Base-by-base conservation (phyloP, 768 basidiomycete genomes). In the Podaxis carcinomalis region DNA sequence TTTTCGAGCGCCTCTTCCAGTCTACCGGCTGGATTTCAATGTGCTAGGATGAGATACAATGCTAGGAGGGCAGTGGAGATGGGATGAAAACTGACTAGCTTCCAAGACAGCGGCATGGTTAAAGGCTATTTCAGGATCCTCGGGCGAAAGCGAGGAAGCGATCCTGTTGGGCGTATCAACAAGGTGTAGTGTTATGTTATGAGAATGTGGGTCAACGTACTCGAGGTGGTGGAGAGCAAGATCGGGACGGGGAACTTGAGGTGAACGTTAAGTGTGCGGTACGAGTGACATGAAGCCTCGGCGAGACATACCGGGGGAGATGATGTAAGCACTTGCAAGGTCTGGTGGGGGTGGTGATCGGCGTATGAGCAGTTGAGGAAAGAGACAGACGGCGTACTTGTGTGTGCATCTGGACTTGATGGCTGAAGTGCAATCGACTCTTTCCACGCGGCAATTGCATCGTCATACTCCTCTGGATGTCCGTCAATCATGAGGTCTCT, bases 91-190 rank as follows among this genome's bases (percentile, higher is more conserved):
- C 87, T 67, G 66, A 92, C 93, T 84, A 59, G 93, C 92, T 86
- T 95, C 93, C 62, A 94, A 80, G 67, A 95, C 91, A 49, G 92
- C 93, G 54, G 90, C 93, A 61, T 93, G 83, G 77, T 95, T 95
- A 80, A 93, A 95, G 14, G 90, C 87, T 68, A 94, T 92, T 72
- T 95, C 93, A 71, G 90, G 87, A 78, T 95, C 93, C 72, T 92
- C 89, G 50, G 93, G 93, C 62, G 88, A 83, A 66, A 95, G 82
- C n/a, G 87, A 85, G 47, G 86, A 80, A 52, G 93, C 93, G 70
- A 90, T 86, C 66, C 93, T 95, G 74, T 62, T 70, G 69, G 64
- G 69, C 71, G 66, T 67, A 19, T 60, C 56, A 50, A n/a, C 36
- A 56, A n/a, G 40, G 32, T 21, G 70, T 19, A 3, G 5, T 21